Percentiles rank a stretch among this genome's conserved stretches.
Evolutionary conservation across 1,139 yeast genomes (phyloP).

Genomic region (Hemisphaericaspora lyxosophila): DNA sequence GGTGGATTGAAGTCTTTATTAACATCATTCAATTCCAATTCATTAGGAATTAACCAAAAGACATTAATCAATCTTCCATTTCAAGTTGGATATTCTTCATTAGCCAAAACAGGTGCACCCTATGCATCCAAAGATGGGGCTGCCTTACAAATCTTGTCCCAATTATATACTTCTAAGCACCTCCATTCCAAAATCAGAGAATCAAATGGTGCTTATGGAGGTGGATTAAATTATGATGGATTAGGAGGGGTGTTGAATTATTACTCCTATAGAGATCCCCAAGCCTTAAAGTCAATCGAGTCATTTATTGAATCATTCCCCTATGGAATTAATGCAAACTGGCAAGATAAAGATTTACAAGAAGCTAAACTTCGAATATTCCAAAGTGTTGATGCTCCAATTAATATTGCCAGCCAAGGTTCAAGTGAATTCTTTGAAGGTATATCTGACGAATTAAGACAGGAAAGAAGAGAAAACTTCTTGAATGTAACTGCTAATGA

Average conservation of each 20-base stretch:
- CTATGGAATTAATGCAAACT: slow-evolving; percentile 52
- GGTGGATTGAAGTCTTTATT: slow-evolving; percentile 13
- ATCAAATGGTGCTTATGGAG: slow-evolving; percentile 97
- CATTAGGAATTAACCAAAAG: slow-evolving; percentile 14
- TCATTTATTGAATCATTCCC: slow-evolving; percentile 60
- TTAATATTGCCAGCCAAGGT: slow-evolving; percentile 79
- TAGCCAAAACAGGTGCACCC: slow-evolving; percentile 65
- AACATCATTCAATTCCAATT: slow-evolving; percentile 10
- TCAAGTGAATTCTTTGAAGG: slow-evolving; percentile 63
- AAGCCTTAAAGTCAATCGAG: slow-evolving; percentile 66
- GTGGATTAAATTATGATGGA: slow-evolving; percentile 84
- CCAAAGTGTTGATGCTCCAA: slow-evolving; percentile 91
- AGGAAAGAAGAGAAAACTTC: slow-evolving; percentile 71
- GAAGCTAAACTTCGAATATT: slow-evolving; percentile 89
- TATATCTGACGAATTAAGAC: slow-evolving; percentile 77
- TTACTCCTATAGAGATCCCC: slow-evolving; percentile 94
- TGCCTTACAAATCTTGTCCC: slow-evolving; percentile 77
- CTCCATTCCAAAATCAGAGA: slow-evolving; percentile 90
- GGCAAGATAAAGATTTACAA: slow-evolving; percentile 65
- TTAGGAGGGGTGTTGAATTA: slow-evolving; percentile 77
- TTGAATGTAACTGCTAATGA: slow-evolving; percentile 65
- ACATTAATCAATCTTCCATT: slow-evolving; percentile 74
- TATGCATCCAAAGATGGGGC: slow-evolving; percentile 80
- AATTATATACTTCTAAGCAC: slow-evolving; percentile 75
- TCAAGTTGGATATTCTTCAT: slow-evolving; percentile 83